Conservation (phyloP, 106 monocot species). For the Dioscorea alata region DNA sequence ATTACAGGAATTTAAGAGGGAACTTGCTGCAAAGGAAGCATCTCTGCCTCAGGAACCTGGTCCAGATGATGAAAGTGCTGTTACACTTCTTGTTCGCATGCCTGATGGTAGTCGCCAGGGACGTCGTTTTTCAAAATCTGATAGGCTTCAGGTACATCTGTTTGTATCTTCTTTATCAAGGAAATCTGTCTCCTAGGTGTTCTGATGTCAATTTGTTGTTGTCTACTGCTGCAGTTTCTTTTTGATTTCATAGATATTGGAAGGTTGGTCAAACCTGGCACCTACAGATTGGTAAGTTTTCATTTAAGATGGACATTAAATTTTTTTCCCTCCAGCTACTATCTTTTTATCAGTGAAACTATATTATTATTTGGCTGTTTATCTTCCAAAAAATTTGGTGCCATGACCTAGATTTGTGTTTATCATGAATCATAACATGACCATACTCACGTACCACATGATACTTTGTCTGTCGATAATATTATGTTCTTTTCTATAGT, state of each 20-base stretch:
- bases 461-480: no score
- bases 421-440: no score
- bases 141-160: slow-evolving; percentile 74
- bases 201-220: not conserved
- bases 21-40: slow-evolving; percentile 71
- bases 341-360: not conserved
- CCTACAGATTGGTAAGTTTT: slow-evolving; percentile 88
- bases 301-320: not conserved
- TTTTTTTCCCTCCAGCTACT: not conserved
- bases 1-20: slow-evolving; percentile 69
- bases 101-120: slow-evolving; percentile 87
- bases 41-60: slow-evolving; percentile 75
- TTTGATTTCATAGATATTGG: slow-evolving; percentile 83
- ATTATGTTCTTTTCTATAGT: no score
- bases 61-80: slow-evolving; percentile 60
- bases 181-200: not conserved
- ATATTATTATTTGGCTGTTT: no score
- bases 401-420: no score
- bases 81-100: slow-evolving; percentile 85
- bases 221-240: slow-evolving; percentile 61
- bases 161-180: not conserved
- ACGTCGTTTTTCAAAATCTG: slow-evolving; percentile 86
- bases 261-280: slow-evolving; percentile 71
- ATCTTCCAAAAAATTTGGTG: no score
- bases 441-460: no score